Base-by-base conservation (phyloP, 129 eudicot species). In the Solidago caesia region DNA sequence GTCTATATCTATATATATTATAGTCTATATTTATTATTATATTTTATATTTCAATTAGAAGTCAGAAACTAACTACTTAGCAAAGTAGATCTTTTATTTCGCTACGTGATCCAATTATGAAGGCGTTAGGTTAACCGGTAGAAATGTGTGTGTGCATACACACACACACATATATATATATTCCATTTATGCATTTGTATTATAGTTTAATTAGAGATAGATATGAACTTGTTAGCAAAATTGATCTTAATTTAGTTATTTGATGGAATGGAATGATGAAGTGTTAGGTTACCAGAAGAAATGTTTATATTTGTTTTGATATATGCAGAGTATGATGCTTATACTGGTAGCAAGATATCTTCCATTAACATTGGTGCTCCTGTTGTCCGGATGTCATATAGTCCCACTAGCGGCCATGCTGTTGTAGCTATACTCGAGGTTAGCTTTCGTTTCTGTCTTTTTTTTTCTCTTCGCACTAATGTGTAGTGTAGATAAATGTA, bases 351-450 rank as follows among this genome's bases (percentile, higher is more conserved):
- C 84, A 94, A 90, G 97, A 94, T 88, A 84, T 87, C 99, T 48
- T 88, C 99, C 4, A 85, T 94, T 52, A 90, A 94, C 72, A 91
- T 94, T 46, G 99, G 96, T 64, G 85, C 97, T 55, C 91, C 97
- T 64, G 97, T 91, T 44, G 99, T 94, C 74, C 87, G 96, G 29
- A 91, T 94, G 99, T 74, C 91, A 1, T 94, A 94, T 72, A 94
- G 96, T 76, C 99, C 99, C 6, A 94, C 91, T 2, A 86, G 88
- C 77, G 91, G 93, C 14, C 97, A 94, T 77, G 84, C 96, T 5
- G 85, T 94, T 9, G 80, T 94, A 55, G 97, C 97, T 45, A 85
- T 94, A 73, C 99, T 94, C 5, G 99, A 94, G 99, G 99, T 94
- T 61, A 67, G 86, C 70, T 77, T 7, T 9, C 25, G 56, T 14